Evolutionary conservation across 83 land plant genomes (phyloP).

Genomic region (Picea abies): DNA sequence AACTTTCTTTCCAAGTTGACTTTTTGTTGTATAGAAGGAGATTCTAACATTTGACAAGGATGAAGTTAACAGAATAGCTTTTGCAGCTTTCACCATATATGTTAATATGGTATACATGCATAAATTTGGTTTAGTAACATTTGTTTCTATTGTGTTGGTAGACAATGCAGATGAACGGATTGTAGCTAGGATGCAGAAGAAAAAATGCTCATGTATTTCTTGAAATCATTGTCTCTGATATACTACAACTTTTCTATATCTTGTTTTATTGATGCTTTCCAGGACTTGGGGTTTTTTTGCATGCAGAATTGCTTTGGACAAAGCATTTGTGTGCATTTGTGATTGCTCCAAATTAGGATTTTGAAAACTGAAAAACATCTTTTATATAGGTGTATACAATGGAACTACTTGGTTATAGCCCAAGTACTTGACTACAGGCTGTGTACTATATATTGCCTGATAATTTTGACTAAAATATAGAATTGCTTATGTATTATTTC

Average conservation of each 20-base stretch:
- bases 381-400: neutral
- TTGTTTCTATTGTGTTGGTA: neutral
- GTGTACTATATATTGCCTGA: neutral
- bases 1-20: neutral
- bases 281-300: neutral
- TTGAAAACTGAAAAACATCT: neutral
- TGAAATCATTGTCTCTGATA: no score
- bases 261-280: neutral
- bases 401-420: neutral
- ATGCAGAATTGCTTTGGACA: neutral
- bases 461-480: neutral
- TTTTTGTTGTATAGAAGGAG: neutral
- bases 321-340: neutral
- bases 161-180: constrained; percentile 1
- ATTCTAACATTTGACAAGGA: neutral
- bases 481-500: neutral
- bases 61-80: no score
- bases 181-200: neutral
- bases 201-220: neutral
- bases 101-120: no score
- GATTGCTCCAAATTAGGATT: neutral
- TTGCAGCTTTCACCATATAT: no score
- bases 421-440: neutral
- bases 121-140: no score
- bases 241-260: neutral